Evolutionary conservation across 495 filamentous ascomycete species (phyloP), one percentile per base, ranked within the genome.

Genomic region (Lichina pygmaea): DNA sequence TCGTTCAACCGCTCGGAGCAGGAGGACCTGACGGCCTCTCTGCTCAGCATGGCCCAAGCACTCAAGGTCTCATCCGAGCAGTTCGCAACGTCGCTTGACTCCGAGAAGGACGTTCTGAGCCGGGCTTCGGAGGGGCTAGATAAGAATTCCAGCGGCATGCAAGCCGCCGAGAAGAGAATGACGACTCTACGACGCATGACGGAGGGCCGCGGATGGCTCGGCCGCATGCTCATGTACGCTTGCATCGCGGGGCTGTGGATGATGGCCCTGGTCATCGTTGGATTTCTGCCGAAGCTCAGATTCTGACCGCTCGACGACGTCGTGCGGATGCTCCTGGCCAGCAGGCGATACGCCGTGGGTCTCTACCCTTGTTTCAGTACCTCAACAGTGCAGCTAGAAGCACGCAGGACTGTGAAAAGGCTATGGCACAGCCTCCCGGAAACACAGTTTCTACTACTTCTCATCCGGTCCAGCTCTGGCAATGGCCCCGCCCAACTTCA

Each of bases 201-300:
- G 16, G 85, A 92, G 63, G 84, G 83, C 8, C 72, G 75, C 55
- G 85, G 85, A 0, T 86, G 77, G 78, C 85, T 71, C 78, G 85
- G 79, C 13, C 56, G 85, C 44, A 71, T 93, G 64, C 64, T 81
- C 66, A 63, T 93, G 44, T 92, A 91, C 67, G 75, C 64, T 11
- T 77, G 77, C 66, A 85, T 93, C 42, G 76, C 73, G 45, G 82
- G 72, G 44, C 50, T 93, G 52, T 82, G 79, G 72, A 54, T 89
- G 12, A 57, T 78, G 37, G 69, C 81, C 2, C 58, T 92, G 12
- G 49, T 82, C 55, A 57, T 93, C 48, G 82, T 92, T 2, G 81
- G 75, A 62, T 66, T 86, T 47, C 59, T 77, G 52, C 85, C 85
- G 9, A 93, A 92, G 67, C 58, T 93, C 54, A 64, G 85, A 58